These are phyloP conservation scores for Protomyces inouyei DNA, from an alignment of 1,139 yeast species.

Conservation along the genomic window DNA sequence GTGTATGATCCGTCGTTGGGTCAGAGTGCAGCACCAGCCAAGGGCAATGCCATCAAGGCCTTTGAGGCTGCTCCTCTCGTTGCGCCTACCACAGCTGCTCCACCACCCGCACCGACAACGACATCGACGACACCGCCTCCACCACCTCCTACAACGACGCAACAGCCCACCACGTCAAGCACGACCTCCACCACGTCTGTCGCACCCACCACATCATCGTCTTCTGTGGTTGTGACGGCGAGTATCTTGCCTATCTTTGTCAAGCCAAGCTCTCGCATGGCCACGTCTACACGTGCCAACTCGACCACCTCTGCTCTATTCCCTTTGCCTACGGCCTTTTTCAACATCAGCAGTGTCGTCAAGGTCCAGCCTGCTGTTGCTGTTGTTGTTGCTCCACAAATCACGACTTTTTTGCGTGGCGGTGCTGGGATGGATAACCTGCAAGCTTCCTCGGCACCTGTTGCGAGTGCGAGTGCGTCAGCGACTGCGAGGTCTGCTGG, in stretches of 20 bases:
- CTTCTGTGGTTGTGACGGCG: slow-evolving; percentile 30
- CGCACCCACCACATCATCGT: slow-evolving; percentile 13
- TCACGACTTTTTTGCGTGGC: slow-evolving; percentile 12
- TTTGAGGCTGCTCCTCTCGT: neutral
- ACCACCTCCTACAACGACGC: slow-evolving; percentile 30
- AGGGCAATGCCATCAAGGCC: neutral
- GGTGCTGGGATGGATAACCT: slow-evolving; percentile 22
- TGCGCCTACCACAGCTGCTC: neutral
- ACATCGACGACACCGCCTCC: slow-evolving; percentile 7
- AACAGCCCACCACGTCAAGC: slow-evolving; percentile 33
- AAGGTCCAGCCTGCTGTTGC: slow-evolving; percentile 1
- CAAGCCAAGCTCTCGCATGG: slow-evolving; percentile 23
- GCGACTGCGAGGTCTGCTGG: slow-evolving; percentile 12
- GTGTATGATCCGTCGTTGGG: slow-evolving; percentile 45
- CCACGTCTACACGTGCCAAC: neutral
- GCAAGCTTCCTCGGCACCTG: neutral
- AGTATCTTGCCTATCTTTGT: slow-evolving; percentile 27
- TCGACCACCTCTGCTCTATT: neutral
- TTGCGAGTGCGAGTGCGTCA: neutral
- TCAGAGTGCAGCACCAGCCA: neutral
- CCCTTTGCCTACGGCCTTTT: neutral
- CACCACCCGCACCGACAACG: slow-evolving; percentile 2
- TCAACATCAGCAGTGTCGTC: neutral
- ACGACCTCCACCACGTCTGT: slow-evolving; percentile 1
- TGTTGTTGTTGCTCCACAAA: neutral